Evolutionary conservation across 2,329 filamentous ascomycete genomes (phyloP), one percentile per base, ranked within the genome.

Genomic region (Fusarium agapanthi): DNA sequence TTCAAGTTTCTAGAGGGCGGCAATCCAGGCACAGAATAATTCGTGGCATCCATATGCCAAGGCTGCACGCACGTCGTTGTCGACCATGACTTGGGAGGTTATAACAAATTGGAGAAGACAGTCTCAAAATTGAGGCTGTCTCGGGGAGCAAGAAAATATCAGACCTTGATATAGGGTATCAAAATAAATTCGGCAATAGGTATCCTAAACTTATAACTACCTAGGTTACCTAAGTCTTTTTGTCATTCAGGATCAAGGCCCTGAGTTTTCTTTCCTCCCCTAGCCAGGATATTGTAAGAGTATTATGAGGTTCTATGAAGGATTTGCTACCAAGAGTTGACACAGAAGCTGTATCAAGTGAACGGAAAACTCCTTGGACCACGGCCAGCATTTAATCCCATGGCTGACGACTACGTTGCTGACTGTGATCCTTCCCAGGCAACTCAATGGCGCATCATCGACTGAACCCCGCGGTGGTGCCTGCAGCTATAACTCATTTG

Each of bases 1-100:
- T 73, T 73, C 70, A 73, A 64, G 45, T 73, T 63, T 38, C 20
- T 71, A 13, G 70, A 72, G 22, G 69, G 70, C 6, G 66, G 57
- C 5, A 72, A 72, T 53, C 70, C 66, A 24, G 61, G 61, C 6
- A 47, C 34, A 28, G 66, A 73, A 43, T 71, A 57, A 38, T 40
- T 37, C 32, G 13, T 35, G 10, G 16, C 11, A 11, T n/a, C 15
- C 22, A 48, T 48, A 16, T 22, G 20, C 28, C 30, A 26, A 16
- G 13, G 12, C 32, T 30, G 6, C 24, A 40, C 15, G 11, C 14
- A 54, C 40, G 20, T n/a, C 18, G 8, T 6, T 44, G 22, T 59
- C 14, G 26, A 34, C n/a, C 20, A 16, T 10, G 20, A n/a, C 7
- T 22, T n/a, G 34, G 24, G 20, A 40, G 14, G 14, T 24, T n/a